Evolutionary conservation across 805 yeast species (phyloP).

Genomic region (Scheffersomyces lignosus): DNA sequence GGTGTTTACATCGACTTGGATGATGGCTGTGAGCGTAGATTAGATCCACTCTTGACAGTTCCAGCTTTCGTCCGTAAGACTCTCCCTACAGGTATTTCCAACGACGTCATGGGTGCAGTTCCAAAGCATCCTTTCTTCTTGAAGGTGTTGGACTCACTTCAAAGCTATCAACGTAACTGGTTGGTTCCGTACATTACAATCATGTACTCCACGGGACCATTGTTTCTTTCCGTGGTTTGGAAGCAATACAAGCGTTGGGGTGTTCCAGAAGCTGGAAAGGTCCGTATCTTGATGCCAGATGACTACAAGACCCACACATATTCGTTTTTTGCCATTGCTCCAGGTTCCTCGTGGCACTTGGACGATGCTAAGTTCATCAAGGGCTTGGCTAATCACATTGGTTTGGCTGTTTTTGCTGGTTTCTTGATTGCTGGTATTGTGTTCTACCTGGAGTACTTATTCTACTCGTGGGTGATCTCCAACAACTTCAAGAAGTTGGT

Average conservation of each 20-base stretch:
- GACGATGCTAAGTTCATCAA: conserved; percentile 83
- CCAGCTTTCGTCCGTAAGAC: conserved; percentile 90
- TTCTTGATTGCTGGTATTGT: conserved; percentile 51
- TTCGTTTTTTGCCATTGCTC: conserved; percentile 71
- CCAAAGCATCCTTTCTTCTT: conserved; percentile 85
- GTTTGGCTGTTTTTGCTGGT: conserved; percentile 70
- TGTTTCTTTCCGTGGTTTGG: conserved; percentile 84
- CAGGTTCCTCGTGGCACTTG: conserved; percentile 91
- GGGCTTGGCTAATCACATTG: conserved; percentile 70
- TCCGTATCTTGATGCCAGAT: conserved; percentile 67
- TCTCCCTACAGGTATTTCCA: conserved; percentile 85
- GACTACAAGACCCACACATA: conserved; percentile 64
- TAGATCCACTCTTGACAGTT: conserved; percentile 78
- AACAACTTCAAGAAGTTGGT: conserved; percentile 24
- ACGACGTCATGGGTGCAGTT: conserved; percentile 89
- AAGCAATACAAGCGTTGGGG: conserved; percentile 84
- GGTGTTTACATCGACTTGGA: conserved; percentile 90
- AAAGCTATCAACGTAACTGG: conserved; percentile 67
- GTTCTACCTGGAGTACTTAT: conserved; percentile 39
- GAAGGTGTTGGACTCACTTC: conserved; percentile 63
- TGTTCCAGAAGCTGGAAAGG: conserved; percentile 61
- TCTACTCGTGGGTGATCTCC: conserved; percentile 36
- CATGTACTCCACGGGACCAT: conserved; percentile 92
- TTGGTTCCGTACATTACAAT: conserved; percentile 85
- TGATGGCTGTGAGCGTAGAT: conserved; percentile 76